phyloP scores from a whole-genome alignment of 108 stramenopile genomes.

The Nitzschia palea region DNA sequence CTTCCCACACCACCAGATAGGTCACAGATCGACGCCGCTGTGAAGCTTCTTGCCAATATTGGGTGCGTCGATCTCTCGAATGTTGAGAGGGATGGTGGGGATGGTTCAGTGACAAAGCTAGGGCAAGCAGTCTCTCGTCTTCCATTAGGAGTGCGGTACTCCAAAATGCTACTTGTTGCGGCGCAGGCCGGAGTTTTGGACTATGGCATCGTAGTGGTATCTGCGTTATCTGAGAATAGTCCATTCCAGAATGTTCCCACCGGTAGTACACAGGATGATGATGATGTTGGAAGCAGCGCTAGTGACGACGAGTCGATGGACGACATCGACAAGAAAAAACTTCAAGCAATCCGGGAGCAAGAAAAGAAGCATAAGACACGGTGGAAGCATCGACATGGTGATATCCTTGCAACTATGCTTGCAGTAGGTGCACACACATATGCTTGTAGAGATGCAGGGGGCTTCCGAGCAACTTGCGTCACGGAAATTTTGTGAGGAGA shows the following conservation, averaged over 20 bases:
- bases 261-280: constrained; percentile 27
- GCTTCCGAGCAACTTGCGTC: constrained; percentile 63
- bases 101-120: constrained; percentile 74
- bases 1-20: constrained; percentile 71
- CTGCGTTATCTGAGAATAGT: constrained; percentile 73
- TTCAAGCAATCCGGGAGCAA: constrained; percentile 26
- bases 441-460: constrained; percentile 77
- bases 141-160: constrained; percentile 85
- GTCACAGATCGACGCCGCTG: constrained; percentile 68
- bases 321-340: constrained; percentile 53
- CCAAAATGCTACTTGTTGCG: constrained; percentile 87
- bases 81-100: constrained; percentile 67
- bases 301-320: constrained; percentile 45
- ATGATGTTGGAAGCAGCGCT: constrained; percentile 25
- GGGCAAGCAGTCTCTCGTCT: constrained; percentile 78
- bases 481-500: constrained; percentile 80
- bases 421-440: constrained; percentile 84
- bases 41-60: constrained; percentile 70
- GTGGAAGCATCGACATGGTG: constrained; percentile 81
- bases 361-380: constrained; percentile 43
- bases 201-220: constrained; percentile 78
- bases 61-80: constrained; percentile 76
- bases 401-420: constrained; percentile 73
- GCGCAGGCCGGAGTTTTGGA: constrained; percentile 85
- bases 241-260: constrained; percentile 53